These are phyloP conservation scores for Taphrina betulina DNA, from an alignment of 1,139 yeast genomes.

Conservation along the genomic window DNA sequence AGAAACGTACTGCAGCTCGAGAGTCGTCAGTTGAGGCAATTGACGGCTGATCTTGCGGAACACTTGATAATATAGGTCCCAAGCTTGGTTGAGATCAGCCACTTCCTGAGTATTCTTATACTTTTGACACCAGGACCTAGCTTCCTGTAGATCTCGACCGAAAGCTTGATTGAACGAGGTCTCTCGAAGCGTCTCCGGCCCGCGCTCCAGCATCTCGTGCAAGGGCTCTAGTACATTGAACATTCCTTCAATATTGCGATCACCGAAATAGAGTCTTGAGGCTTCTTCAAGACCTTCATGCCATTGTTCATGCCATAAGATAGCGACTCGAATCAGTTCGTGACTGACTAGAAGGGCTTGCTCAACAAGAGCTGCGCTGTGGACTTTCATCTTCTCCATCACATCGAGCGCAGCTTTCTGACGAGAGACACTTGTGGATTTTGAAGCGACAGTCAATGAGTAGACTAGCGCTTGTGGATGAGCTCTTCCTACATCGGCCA, in stretches of 20 bases:
- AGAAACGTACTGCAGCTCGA: slow-evolving; percentile 90
- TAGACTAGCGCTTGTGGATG: slow-evolving; percentile 97
- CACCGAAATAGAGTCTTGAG: slow-evolving; percentile 88
- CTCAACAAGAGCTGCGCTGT: slow-evolving; percentile 78
- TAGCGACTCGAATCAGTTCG: slow-evolving; percentile 91
- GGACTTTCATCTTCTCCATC: slow-evolving; percentile 86
- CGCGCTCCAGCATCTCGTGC: slow-evolving; percentile 75
- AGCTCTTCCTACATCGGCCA: slow-evolving; percentile 86
- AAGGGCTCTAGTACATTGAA: slow-evolving; percentile 85
- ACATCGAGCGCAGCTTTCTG: slow-evolving; percentile 90
- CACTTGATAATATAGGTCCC: slow-evolving; percentile 94
- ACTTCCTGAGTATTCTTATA: slow-evolving; percentile 81
- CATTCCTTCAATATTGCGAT: slow-evolving; percentile 93
- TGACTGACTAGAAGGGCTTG: slow-evolving; percentile 93
- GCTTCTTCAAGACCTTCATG: slow-evolving; percentile 98
- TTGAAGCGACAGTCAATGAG: slow-evolving; percentile 93
- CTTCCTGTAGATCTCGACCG: slow-evolving; percentile 90
- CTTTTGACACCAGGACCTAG: slow-evolving; percentile 88
- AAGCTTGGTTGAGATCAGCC: slow-evolving; percentile 89
- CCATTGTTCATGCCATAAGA: slow-evolving; percentile 98
- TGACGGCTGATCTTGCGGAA: slow-evolving; percentile 89
- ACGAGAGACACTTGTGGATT: slow-evolving; percentile 84
- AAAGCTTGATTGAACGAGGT: slow-evolving; percentile 89
- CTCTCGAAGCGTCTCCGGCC: slow-evolving; percentile 91
- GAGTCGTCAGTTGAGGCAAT: slow-evolving; percentile 77